These are phyloP conservation scores for Mucor piriformis DNA, from an alignment of 371 early-diverging fungal species.

Conservation along the genomic window DNA sequence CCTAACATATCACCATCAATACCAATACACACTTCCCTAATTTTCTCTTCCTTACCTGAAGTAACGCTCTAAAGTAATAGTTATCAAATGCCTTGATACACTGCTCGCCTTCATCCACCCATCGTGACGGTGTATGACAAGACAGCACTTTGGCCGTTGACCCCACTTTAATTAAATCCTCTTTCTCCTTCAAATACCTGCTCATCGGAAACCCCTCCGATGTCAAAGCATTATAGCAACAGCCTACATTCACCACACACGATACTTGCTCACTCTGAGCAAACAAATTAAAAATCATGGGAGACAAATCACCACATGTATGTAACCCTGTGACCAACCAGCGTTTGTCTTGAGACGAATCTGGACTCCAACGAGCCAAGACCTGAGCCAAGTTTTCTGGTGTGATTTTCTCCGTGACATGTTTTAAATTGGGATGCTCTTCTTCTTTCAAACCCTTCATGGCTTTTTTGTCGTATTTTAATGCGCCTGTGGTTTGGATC, in stretches of 20 bases:
- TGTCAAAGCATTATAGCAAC: constrained; percentile 83
- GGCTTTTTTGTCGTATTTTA: constrained; percentile 61
- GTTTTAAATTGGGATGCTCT: constrained; percentile 36
- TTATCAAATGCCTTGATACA: constrained; percentile 67
- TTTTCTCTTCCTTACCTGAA: constrained; percentile 42
- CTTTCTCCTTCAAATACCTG: constrained; percentile 22
- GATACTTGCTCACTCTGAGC: constrained; percentile 60
- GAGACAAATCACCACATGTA: constrained; percentile 85
- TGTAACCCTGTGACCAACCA: constrained; percentile 88
- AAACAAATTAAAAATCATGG: constrained; percentile 74
- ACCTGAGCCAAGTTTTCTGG: constrained; percentile 52
- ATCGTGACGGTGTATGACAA: constrained; percentile 83
- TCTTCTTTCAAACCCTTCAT: constrained; percentile 25
- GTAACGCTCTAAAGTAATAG: constrained; percentile 76
- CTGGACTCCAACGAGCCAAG: constrained; percentile 27
- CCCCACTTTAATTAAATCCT: constrained; percentile 49
- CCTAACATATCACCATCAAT: constrained; percentile 14
- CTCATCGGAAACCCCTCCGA: constrained; percentile 75
- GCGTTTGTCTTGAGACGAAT: constrained; percentile 10
- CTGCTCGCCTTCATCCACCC: constrained; percentile 62
- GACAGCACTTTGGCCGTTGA: constrained; percentile 80
- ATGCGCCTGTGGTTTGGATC: constrained; percentile 81
- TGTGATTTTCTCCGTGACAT: constrained; percentile 58
- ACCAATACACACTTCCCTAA: not conserved
- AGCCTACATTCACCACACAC: constrained; percentile 79